These are phyloP conservation scores for Mucor lusitanicus DNA, from an alignment of 371 early-diverging fungal species.

Conservation along the genomic window DNA sequence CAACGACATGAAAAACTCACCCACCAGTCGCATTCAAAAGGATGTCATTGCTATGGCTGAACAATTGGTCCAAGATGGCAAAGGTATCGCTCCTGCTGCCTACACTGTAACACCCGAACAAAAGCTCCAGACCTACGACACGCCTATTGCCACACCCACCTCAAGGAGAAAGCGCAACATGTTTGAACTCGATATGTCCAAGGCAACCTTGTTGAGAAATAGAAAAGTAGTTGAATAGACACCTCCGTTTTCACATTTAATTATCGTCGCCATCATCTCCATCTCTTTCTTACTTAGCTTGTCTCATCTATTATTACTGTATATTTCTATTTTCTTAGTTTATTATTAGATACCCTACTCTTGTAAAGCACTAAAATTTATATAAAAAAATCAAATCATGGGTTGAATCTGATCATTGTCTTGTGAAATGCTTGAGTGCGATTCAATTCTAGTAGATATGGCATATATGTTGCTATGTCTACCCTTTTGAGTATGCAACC, in stretches of 20 bases:
- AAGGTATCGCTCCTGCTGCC: slow-evolving; percentile 28
- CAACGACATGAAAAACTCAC: background rate
- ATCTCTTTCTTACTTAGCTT: background rate
- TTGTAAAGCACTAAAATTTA: background rate
- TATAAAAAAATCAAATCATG: background rate
- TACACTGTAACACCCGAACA: slow-evolving; percentile 17
- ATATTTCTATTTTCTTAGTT: background rate
- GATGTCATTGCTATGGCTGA: slow-evolving; percentile 33
- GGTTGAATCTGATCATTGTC: background rate
- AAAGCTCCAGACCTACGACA: slow-evolving; percentile 2
- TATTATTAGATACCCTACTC: background rate
- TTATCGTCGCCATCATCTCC: background rate
- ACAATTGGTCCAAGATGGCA: slow-evolving; percentile 27
- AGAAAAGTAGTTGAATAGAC: slow-evolving; percentile 19
- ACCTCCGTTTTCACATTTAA: background rate
- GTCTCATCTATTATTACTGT: background rate
- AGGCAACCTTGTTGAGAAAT: slow-evolving; percentile 52
- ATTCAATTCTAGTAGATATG: no score
- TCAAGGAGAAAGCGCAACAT: slow-evolving; percentile 40
- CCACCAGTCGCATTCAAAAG: slow-evolving; percentile 17
- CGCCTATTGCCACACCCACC: slow-evolving; percentile 22
- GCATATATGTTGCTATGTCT: no score
- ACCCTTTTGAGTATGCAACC: no score
- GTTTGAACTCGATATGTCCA: slow-evolving; percentile 53
- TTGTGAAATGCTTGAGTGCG: no score